These are phyloP conservation scores for Colletotrichum tanaceti DNA, from an alignment of 2,329 filamentous ascomycete species.

Conservation along the genomic window DNA sequence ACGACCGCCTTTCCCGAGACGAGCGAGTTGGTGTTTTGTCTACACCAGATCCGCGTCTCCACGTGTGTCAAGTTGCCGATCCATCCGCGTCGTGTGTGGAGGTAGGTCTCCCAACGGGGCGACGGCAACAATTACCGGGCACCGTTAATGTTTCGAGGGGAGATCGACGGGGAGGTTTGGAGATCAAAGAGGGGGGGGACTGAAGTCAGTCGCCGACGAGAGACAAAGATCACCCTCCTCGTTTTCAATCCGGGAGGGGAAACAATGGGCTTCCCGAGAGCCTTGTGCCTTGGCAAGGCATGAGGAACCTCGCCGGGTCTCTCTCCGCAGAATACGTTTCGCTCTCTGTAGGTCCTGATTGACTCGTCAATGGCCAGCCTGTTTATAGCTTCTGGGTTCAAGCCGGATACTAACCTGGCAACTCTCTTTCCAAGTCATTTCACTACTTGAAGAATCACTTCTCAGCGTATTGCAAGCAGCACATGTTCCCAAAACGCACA, in stretches of 20 bases:
- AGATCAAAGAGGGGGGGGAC: background rate
- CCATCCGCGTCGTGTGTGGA: background rate
- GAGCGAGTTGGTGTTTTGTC: background rate
- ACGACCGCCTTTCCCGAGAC: background rate
- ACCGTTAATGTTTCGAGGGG: background rate
- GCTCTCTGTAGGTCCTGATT: no score
- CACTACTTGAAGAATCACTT: no score
- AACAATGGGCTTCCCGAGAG: background rate
- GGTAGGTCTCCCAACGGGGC: no score
- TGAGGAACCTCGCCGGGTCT: background rate
- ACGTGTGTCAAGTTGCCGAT: conserved; percentile 13
- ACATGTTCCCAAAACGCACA: no score
- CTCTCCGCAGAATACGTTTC: background rate
- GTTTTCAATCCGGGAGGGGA: no score
- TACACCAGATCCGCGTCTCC: conserved; percentile 1
- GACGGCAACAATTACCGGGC: conserved; percentile 4
- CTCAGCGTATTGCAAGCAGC: no score
- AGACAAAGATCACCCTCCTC: no score
- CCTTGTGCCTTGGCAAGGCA: background rate
- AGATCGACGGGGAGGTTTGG: conserved; percentile 10
- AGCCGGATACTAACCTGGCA: background rate
- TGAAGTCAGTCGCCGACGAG: background rate
- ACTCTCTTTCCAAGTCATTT: no score
- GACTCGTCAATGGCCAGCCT: background rate
- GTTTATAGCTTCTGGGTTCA: background rate